Conservation (phyloP, 2,329 filamentous ascomycete genomes). For the Aspergillus jensenii region DNA sequence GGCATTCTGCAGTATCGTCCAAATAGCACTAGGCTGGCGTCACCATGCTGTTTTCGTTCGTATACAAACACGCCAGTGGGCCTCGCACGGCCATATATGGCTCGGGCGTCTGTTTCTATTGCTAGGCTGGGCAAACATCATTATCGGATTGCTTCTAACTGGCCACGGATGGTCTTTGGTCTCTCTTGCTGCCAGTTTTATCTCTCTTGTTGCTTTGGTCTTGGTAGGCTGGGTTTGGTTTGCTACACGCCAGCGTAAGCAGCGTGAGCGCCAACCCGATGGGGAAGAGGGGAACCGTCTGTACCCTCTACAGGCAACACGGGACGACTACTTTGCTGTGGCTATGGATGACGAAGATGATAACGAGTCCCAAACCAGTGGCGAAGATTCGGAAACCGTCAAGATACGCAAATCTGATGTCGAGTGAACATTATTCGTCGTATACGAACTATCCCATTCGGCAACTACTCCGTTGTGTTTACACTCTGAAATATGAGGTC, state of each 20-base stretch:
- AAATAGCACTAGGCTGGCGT: slow-evolving; percentile 9
- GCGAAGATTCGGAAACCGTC: background rate
- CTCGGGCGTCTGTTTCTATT: slow-evolving; percentile 5
- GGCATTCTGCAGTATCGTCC: background rate
- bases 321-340: slow-evolving; percentile 4
- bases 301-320: background rate
- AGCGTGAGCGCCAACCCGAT: background rate
- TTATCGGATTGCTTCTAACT: slow-evolving; percentile 6
- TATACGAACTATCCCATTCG: background rate
- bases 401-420: background rate
- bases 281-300: background rate
- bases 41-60: slow-evolving; percentile 11
- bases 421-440: background rate
- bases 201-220: background rate
- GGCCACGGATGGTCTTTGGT: background rate
- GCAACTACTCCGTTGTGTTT: no score
- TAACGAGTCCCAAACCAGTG: background rate
- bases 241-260: background rate
- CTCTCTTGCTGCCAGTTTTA: background rate
- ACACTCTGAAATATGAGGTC: no score
- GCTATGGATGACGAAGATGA: slow-evolving; percentile 2
- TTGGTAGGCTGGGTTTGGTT: slow-evolving; percentile 8
- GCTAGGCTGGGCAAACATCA: slow-evolving; percentile 11
- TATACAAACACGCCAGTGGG: slow-evolving; percentile 9
- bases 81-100: slow-evolving; percentile 13